These are phyloP conservation scores for Ogataea thermomethanolica DNA, from an alignment of 805 yeast genomes.

Conservation along the genomic window DNA sequence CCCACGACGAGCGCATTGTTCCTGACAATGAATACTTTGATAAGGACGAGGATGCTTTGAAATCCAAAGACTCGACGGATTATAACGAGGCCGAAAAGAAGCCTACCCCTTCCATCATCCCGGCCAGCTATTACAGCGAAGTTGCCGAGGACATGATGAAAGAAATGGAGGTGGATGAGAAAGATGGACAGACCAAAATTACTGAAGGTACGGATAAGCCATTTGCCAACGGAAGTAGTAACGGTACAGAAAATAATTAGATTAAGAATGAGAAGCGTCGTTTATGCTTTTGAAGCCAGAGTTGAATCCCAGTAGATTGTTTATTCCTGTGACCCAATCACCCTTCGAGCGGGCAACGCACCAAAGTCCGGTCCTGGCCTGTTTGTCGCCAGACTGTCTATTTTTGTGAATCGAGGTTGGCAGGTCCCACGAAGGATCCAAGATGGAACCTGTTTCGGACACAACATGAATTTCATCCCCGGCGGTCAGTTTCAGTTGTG, in stretches of 20 bases:
- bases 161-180: constrained; percentile 23
- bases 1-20: constrained; percentile 70
- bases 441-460: constrained; percentile 61
- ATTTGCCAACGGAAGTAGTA: neutral
- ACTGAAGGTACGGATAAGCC: neutral
- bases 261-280: constrained; percentile 5
- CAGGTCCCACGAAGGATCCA: constrained; percentile 46
- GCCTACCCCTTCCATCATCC: constrained; percentile 17
- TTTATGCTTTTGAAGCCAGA: constrained; percentile 61
- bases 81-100: constrained; percentile 13
- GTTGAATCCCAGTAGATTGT: constrained; percentile 85
- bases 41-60: constrained; percentile 46
- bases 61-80: constrained; percentile 22
- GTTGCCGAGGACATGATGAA: constrained; percentile 31
- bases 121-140: constrained; percentile 24
- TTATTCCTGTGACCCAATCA: constrained; percentile 91
- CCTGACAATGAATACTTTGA: constrained; percentile 79
- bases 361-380: constrained; percentile 62
- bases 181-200: constrained; percentile 1
- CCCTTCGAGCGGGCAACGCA: constrained; percentile 79
- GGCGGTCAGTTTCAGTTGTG: constrained; percentile 59
- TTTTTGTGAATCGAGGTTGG: constrained; percentile 29
- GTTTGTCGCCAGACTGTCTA: constrained; percentile 5
- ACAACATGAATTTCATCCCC: constrained; percentile 80
- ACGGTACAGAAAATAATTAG: constrained; percentile 1